Evolutionary conservation across 2,329 filamentous ascomycete genomes (phyloP), one percentile per base, ranked within the genome.

Genomic region (Diatrype stigma): DNA sequence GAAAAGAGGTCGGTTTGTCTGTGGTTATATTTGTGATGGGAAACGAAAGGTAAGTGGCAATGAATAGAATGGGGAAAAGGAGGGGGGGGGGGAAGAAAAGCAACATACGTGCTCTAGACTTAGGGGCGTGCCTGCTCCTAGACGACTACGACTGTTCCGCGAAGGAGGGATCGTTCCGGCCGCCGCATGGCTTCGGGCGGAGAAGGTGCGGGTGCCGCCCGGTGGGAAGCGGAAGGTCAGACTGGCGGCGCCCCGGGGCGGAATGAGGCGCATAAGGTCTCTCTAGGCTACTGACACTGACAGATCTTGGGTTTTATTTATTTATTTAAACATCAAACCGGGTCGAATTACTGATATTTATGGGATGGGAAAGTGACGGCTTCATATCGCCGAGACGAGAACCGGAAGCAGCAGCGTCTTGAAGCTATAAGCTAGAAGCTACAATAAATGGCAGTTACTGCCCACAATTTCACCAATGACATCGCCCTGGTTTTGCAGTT

Each of bases 61-160:
- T n/a, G n/a, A n/a, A n/a, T n/a, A n/a, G n/a, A n/a, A n/a, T n/a
- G n/a, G n/a, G n/a, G n/a, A n/a, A n/a, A n/a, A 37, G 21, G 28
- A 21, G 12, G 46, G 34, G 17, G 30, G 42, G 40, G 34, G 2
- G 11, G 21, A n/a, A n/a, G n/a, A n/a, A n/a, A n/a, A n/a, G n/a
- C n/a, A n/a, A 69, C 73, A 26, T 73, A 84, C 82, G 63, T 84
- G 80, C 54, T 85, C 81, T 34, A 86, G 70, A 58, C 77, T 81
- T 57, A 85, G 61, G 2, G 76, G 68, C 58, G 68, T 62, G 65
- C 69, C 68, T 10, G 26, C 26, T 10, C 26, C 26, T 30, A 10
- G 10, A 21, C 77, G 66, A 46, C 70, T 69, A 32, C 64, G 66
- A 46, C 70, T 69, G 32, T 63, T 63, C n/a, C 59, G 65, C n/a